phyloP scores from a whole-genome alignment of 768 basidiomycete genomes.

The Lactarius hatsudake region DNA sequence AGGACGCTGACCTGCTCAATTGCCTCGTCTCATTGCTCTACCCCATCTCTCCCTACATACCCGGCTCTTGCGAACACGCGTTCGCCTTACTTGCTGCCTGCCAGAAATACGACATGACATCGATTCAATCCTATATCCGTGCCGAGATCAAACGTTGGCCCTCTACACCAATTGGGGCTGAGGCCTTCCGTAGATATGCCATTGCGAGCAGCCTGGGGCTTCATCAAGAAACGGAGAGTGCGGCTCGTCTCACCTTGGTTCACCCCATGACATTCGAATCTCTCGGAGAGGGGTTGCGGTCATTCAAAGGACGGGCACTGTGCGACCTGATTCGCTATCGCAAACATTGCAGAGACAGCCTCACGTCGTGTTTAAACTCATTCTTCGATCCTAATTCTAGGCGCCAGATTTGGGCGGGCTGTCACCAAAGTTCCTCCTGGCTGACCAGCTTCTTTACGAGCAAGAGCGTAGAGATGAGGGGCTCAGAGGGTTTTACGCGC shows the following conservation, averaged over 20 bases:
- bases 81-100: conserved; percentile 22
- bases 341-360: not conserved
- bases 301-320: not conserved
- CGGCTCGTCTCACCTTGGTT: not conserved
- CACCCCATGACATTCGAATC: not conserved
- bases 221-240: not conserved
- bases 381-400: not conserved
- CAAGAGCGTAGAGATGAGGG: not conserved
- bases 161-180: not conserved
- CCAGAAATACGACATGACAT: not conserved
- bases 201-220: not conserved
- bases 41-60: not conserved
- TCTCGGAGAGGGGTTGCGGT: not conserved
- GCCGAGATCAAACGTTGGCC: not conserved
- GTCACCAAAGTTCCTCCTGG: not conserved
- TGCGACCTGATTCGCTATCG: not conserved
- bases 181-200: not conserved
- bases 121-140: not conserved
- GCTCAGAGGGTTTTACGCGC: not conserved
- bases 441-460: not conserved
- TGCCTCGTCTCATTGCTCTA: conserved; percentile 9
- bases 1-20: conserved; percentile 11
- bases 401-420: not conserved
- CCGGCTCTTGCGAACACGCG: not conserved
- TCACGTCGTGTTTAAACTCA: not conserved